Evolutionary conservation across 257 asterid genomes (phyloP).

Genomic region (Scutellaria barbata): DNA sequence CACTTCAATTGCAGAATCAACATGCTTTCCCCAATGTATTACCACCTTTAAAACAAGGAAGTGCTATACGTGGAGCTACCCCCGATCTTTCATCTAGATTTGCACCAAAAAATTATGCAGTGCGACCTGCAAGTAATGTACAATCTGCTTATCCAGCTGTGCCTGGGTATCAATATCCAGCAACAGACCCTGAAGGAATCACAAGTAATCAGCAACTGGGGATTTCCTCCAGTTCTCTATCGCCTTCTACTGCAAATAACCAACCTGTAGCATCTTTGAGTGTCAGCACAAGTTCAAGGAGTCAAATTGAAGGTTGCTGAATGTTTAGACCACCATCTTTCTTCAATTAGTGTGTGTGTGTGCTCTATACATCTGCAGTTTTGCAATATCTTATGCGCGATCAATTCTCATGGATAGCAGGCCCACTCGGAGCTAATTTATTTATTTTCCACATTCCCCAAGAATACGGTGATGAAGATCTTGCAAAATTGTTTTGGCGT

Average conservation of each 20-base stretch:
- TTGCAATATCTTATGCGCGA: conserved; percentile 27
- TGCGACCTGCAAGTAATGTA: conserved; percentile 45
- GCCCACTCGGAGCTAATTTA: conserved; percentile 94
- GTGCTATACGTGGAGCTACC: conserved; percentile 51
- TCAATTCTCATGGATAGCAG: conserved; percentile 49
- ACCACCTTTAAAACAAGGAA: conserved; percentile 69
- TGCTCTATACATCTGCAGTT: not conserved
- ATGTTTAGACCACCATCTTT: not conserved
- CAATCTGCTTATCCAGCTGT: conserved; percentile 58
- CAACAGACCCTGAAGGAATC: conserved; percentile 65
- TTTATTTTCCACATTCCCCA: conserved; percentile 97
- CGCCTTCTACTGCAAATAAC: conserved; percentile 57
- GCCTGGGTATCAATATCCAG: conserved; percentile 74
- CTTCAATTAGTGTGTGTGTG: not conserved
- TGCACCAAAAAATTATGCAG: conserved; percentile 65
- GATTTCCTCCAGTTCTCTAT: conserved; percentile 55
- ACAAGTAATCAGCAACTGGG: conserved; percentile 50
- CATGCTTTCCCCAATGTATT: conserved; percentile 57
- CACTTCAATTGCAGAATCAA: conserved; percentile 75
- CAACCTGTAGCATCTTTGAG: conserved; percentile 75
- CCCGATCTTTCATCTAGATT: conserved; percentile 67
- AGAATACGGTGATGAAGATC: conserved; percentile 90
- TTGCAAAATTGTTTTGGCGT: conserved; percentile 75
- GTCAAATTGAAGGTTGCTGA: conserved; percentile 80
- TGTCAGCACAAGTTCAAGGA: conserved; percentile 62